Base-by-base conservation (phyloP, 139 green algal genomes). In the Desmodesmus armatus region DNA sequence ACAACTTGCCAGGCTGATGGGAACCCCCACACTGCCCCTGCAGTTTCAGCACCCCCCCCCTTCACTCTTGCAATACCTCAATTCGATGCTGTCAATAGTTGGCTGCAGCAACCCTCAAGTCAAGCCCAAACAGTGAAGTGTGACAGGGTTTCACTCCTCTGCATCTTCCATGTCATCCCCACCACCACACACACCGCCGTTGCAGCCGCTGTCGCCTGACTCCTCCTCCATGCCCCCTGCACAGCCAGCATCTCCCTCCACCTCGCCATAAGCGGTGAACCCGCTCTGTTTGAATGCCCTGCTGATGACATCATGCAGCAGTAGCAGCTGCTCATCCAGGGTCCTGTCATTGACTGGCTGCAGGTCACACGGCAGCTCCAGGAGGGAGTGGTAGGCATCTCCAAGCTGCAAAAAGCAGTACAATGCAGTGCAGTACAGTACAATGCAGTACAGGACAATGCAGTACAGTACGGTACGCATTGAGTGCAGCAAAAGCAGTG, bases 291-390 rank as follows among this genome's bases (percentile, higher is more conserved):
- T 70, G 53, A 82, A 82, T 15, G 75, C 55, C 13, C 25, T 35
- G 6, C 19, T 27, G 4, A 82, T 58, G 75, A 71, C 55, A 35
- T 27, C 75, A n/a, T 82, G 75, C 75, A 82, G 33, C 51, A 82
- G 75, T 0, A 13, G 21, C 31, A 82, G n/a, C 39, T 82, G 75
- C 40, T 82, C 75, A 70, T 82, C 51, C 23, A 82, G 75, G 53
- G 21, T 82, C 53, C 75, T 33, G 21, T 25, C 53, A 53, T 55
- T 82, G 75, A 15, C 44, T 51, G 75, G 75, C 11, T 27, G 43
- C 5, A 82, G 75, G 53, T 82, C 75, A 39, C 25, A 27, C 15
- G 75, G 75, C 75, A 82, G 75, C 75, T 82, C 75, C 35, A 82
- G 35, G 33, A 71, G 40, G 23, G 75, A 82, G 4, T 35, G 53